A percentile compares a stretch with the other conserved stretches of the same genome.
Evolutionary conservation across 2,329 filamentous ascomycete genomes (phyloP).

Genomic region (Microsporum audouinii): DNA sequence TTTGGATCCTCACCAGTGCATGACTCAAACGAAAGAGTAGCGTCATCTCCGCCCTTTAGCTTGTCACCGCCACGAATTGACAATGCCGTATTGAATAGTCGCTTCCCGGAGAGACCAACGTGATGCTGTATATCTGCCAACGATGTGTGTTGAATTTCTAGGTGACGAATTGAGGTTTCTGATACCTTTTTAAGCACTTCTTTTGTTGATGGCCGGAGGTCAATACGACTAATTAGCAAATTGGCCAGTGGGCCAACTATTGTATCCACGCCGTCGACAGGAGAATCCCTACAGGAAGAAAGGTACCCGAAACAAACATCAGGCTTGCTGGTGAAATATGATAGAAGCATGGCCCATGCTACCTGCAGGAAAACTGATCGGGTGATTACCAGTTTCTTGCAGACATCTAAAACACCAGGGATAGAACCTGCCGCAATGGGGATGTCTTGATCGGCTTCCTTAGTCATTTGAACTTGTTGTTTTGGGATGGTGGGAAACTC

Average conservation of each 20-base stretch:
- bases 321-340: slow-evolving; percentile 36
- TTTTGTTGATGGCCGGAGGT: slow-evolving; percentile 27
- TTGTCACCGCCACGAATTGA: neutral
- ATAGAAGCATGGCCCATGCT: slow-evolving; percentile 42
- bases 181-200: slow-evolving; percentile 49
- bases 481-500: slow-evolving; percentile 30
- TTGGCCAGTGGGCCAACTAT: slow-evolving; percentile 36
- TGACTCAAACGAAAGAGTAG: neutral
- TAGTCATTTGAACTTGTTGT: slow-evolving; percentile 23
- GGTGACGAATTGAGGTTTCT: slow-evolving; percentile 44
- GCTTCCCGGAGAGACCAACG: slow-evolving; percentile 24
- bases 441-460: slow-evolving; percentile 4
- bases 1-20: neutral
- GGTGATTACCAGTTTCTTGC: slow-evolving; percentile 23
- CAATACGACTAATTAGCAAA: slow-evolving; percentile 30
- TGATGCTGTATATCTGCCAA: slow-evolving; percentile 38
- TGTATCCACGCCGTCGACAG: slow-evolving; percentile 38
- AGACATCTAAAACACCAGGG: slow-evolving; percentile 6
- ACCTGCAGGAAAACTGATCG: slow-evolving; percentile 42
- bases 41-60: neutral
- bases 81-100: slow-evolving; percentile 30
- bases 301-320: slow-evolving; percentile 47
- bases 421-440: slow-evolving; percentile 3
- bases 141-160: slow-evolving; percentile 51
- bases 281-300: slow-evolving; percentile 42